A percentile compares a stretch with the other conserved stretches of the same genome.
phyloP scores from a whole-genome alignment of 2,329 filamentous ascomycete genomes.

The Alternaria rosae region DNA sequence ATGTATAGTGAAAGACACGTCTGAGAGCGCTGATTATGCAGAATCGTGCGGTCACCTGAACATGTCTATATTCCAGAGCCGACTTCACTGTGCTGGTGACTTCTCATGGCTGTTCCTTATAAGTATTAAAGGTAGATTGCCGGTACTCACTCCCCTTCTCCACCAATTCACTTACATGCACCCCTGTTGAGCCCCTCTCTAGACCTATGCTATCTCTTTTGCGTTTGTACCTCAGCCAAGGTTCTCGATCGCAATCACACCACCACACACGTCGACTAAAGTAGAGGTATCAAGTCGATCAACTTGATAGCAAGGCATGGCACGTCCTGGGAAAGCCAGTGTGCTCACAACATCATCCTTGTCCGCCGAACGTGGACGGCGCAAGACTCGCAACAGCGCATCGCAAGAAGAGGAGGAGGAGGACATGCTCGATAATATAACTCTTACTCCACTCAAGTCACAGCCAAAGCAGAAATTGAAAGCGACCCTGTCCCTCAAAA shows the following conservation, averaged over 20 bases:
- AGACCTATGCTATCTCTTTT: not conserved
- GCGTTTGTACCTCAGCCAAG: not conserved
- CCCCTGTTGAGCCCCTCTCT: not conserved
- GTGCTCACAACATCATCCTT: not conserved
- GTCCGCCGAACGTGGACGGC: not conserved
- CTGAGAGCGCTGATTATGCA: not conserved
- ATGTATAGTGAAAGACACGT: not conserved
- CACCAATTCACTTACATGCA: not conserved
- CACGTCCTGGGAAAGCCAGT: not conserved
- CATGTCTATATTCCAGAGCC: not conserved
- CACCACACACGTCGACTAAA: not conserved
- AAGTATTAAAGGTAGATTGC: not conserved
- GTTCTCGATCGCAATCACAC: not conserved
- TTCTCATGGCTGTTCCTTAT: not conserved
- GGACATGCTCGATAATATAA: not conserved
- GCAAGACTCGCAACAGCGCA: not conserved
- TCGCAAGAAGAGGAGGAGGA: not conserved
- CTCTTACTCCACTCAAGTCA: not conserved
- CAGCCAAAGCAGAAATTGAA: not conserved
- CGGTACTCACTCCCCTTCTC: not conserved
- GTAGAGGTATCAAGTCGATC: not conserved
- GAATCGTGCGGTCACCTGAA: not conserved
- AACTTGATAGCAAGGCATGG: not conserved
- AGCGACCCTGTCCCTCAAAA: not conserved
- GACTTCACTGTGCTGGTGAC: not conserved